Conservation (phyloP, 805 yeast species). For the Komagataella phaffii region DNA sequence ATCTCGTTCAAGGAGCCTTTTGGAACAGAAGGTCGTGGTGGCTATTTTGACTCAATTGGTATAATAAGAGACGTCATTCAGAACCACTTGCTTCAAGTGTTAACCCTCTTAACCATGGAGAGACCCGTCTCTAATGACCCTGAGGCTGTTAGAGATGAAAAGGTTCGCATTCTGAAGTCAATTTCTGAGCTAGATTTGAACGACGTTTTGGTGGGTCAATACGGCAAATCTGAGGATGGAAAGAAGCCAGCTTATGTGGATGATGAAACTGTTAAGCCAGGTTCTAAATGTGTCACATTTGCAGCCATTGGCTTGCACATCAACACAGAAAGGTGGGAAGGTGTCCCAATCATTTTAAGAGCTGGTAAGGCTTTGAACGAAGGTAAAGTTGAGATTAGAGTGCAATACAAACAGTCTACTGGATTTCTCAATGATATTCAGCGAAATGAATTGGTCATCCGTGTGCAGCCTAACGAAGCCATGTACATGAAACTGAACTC, state of each 20-base stretch:
- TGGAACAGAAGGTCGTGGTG: conserved; percentile 98
- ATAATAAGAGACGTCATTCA: conserved; percentile 97
- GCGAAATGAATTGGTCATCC: conserved; percentile 85
- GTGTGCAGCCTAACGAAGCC: conserved; percentile 93
- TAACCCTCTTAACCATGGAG: conserved; percentile 90
- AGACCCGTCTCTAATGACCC: conserved; percentile 87
- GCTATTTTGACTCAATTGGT: conserved; percentile 91
- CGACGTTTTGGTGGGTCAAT: conserved; percentile 80
- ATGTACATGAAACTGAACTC: conserved; percentile 87
- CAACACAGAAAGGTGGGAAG: conserved; percentile 94
- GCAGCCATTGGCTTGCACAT: conserved; percentile 76
- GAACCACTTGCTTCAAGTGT: conserved; percentile 87
- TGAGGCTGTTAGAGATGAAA: conserved; percentile 91
- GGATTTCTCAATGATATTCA: conserved; percentile 75
- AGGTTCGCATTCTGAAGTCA: conserved; percentile 82
- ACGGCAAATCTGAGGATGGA: conserved; percentile 75
- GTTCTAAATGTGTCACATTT: conserved; percentile 81
- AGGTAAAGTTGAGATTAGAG: conserved; percentile 87
- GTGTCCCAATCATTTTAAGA: conserved; percentile 89
- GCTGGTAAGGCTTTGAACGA: conserved; percentile 97
- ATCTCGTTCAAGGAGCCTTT: conserved; percentile 94
- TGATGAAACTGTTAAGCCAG: conserved; percentile 75
- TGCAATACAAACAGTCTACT: conserved; percentile 79
- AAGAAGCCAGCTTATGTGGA: conserved; percentile 82
- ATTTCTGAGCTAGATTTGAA: conserved; percentile 51